Evolutionary conservation across 768 basidiomycete species (phyloP), one percentile per base, ranked within the genome.

Genomic region (Agaricus bisporus): DNA sequence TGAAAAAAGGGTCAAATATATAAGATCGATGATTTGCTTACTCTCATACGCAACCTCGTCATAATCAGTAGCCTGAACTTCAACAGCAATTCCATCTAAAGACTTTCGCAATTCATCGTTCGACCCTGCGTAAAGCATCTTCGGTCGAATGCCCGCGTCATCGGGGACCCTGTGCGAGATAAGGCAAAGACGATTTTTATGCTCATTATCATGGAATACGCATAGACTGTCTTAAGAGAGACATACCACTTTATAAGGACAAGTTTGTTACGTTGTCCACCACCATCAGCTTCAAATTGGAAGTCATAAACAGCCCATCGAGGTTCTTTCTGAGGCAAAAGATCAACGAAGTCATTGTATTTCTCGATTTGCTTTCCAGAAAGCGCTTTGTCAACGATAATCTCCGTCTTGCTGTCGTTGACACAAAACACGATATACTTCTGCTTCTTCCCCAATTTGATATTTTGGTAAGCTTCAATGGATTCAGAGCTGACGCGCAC

Each of bases 241-340:
- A 81, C 88, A 68, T 64, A 97, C 95, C 95, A 99, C 45, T 82
- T 80, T 65, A 82, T 63, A 67, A 98, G 95, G 59, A 75, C 68
- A 54, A 98, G 74, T 76, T 97, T 98, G 76, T 84, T 92, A 70
- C 94, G 80, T 71, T 79, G 84, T 36, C 88, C 88, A 49, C 73
- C 86, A 8, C 75, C 85, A 51, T 78, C 83, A 65, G 78, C 81
- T 73, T 86, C 79, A 62, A 78, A 98, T 60, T 90, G 85, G 58
- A 95, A 86, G 68, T 98, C 94, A 63, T 93, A 95, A 20, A 98
- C 79, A n/a, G 88, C 95, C 82, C 84, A 99, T 70, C 88, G 75
- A 64, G 88, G 90, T 56, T 86, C 80, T 26, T 62, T 62, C 65
- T 85, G 80, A 1, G 95, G 93, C 53, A 98, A 75, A 60, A 85